A percentile compares a stretch with the other conserved stretches of the same genome.
Conservation (phyloP, 352 stramenopile genomes). For the Saprolegnia parasitica region DNA sequence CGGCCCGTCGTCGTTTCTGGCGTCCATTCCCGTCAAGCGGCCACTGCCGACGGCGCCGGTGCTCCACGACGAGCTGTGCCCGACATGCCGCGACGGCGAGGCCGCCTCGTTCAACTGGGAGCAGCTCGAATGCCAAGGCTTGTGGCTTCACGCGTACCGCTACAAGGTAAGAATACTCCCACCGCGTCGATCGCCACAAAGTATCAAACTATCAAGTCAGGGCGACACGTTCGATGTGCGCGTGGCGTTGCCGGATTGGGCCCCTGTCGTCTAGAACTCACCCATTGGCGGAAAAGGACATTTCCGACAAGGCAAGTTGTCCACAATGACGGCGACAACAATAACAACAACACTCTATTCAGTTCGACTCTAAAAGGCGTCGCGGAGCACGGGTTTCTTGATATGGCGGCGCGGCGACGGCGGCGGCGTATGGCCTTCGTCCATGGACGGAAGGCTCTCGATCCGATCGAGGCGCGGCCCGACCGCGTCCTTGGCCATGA, state of each 20-base stretch:
- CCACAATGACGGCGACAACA: no score
- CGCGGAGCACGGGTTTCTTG: background rate
- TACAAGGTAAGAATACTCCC: constrained; percentile 28
- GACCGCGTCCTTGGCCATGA: background rate
- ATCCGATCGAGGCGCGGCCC: background rate
- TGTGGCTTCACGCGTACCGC: constrained; percentile 46
- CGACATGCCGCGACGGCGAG: constrained; percentile 29
- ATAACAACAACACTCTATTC: background rate
- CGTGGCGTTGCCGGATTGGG: background rate
- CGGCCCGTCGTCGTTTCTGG: background rate
- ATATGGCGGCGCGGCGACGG: background rate
- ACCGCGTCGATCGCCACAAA: no score
- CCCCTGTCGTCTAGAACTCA: background rate
- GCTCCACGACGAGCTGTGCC: constrained; percentile 22
- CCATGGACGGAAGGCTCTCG: background rate
- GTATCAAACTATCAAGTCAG: no score
- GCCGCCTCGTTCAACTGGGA: constrained; percentile 29
- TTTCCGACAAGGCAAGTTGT: no score
- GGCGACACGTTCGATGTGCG: background rate
- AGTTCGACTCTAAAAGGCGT: background rate
- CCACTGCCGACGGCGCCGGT: background rate
- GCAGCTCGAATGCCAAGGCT: constrained; percentile 31
- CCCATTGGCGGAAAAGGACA: no score
- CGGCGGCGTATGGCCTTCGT: background rate
- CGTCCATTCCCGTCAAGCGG: background rate